These are phyloP conservation scores for Coemansia sp. DNA, from an alignment of 192 early-diverging fungal genomes.

Conservation along the genomic window DNA sequence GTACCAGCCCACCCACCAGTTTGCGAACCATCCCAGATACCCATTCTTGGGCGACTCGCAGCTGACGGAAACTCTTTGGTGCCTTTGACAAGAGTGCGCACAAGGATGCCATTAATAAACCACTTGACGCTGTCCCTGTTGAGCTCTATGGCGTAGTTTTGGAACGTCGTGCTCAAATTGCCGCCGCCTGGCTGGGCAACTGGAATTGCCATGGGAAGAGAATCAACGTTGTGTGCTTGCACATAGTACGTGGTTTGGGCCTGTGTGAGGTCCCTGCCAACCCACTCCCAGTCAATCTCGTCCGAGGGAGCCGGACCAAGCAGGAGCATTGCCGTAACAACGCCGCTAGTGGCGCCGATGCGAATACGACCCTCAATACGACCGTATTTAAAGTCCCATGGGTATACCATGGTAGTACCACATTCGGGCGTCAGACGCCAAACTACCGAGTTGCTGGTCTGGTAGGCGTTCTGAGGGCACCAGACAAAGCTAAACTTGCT, in stretches of 20 bases:
- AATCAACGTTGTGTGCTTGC: slow-evolving; percentile 39
- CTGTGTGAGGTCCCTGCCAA: slow-evolving; percentile 58
- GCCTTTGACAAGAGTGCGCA: slow-evolving; percentile 12
- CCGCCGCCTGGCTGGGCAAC: slow-evolving; percentile 33
- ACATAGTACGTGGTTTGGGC: slow-evolving; percentile 61
- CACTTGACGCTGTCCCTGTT: slow-evolving; percentile 59
- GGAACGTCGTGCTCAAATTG: slow-evolving; percentile 53
- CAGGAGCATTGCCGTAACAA: slow-evolving; percentile 59
- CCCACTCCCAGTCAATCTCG: slow-evolving; percentile 69
- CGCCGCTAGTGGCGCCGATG: slow-evolving; percentile 44
- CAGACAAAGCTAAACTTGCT: slow-evolving; percentile 43
- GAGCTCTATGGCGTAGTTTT: slow-evolving; percentile 66
- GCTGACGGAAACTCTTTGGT: slow-evolving; percentile 29
- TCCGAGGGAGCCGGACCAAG: slow-evolving; percentile 54
- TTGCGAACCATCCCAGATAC: slow-evolving; percentile 54
- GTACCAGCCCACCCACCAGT: slow-evolving; percentile 53
- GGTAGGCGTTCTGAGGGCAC: slow-evolving; percentile 53
- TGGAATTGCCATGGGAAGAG: slow-evolving; percentile 30
- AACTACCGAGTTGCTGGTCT: slow-evolving; percentile 25
- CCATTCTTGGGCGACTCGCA: slow-evolving; percentile 41
- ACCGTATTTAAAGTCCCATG: slow-evolving; percentile 34
- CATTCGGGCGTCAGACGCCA: slow-evolving; percentile 46
- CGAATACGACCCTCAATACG: slow-evolving; percentile 44
- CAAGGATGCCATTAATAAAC: slow-evolving; percentile 54
- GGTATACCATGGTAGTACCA: slow-evolving; percentile 49